Percentiles rank a stretch among this genome's conserved stretches.
Conservation (phyloP, 2,329 filamentous ascomycete genomes). For the Leptographium wingfieldii region DNA sequence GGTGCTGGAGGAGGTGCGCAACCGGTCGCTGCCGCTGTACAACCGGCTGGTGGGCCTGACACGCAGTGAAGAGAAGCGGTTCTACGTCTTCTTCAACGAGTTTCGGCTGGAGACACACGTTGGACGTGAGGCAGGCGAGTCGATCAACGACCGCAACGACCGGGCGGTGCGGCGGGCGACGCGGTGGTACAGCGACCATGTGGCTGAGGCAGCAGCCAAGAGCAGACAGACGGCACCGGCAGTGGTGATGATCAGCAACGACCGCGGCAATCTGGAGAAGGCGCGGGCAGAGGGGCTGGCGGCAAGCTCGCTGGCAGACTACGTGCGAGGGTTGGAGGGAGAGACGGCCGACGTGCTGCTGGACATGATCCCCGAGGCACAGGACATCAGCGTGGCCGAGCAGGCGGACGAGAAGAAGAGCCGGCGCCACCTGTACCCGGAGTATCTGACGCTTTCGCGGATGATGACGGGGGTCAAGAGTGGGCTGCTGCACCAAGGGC, state of each 20-base stretch:
- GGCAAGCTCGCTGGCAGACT: conserved; percentile 57
- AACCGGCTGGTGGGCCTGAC: conserved; percentile 83
- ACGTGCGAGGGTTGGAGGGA: conserved; percentile 63
- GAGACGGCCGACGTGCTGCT: conserved; percentile 77
- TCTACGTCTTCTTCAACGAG: conserved; percentile 99
- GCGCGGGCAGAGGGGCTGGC: conserved; percentile 63
- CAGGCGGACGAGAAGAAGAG: conserved; percentile 28
- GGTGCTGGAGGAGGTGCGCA: conserved; percentile 89
- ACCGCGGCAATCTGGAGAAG: conserved; percentile 75
- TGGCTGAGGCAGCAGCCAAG: conserved; percentile 42
- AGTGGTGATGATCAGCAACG: conserved; percentile 89
- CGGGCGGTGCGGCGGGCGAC: conserved; percentile 77
- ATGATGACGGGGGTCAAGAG: conserved; percentile 90
- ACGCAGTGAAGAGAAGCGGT: conserved; percentile 92
- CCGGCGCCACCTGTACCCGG: conserved; percentile 59
- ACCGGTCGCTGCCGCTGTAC: conserved; percentile 86
- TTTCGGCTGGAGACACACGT: conserved; percentile 90
- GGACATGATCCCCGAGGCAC: conserved; percentile 81
- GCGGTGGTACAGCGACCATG: conserved; percentile 80
- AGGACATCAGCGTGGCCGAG: conserved; percentile 52
- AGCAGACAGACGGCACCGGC: conserved; percentile 48
- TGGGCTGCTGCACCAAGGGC: conserved; percentile 81
- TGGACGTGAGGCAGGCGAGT: conserved; percentile 60
- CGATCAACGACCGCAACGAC: conserved; percentile 94
- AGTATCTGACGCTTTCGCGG: conserved; percentile 79